Evolutionary conservation across 2,329 filamentous ascomycete genomes (phyloP), one percentile per base, ranked within the genome.

Genomic region (Huntiella decipiens): DNA sequence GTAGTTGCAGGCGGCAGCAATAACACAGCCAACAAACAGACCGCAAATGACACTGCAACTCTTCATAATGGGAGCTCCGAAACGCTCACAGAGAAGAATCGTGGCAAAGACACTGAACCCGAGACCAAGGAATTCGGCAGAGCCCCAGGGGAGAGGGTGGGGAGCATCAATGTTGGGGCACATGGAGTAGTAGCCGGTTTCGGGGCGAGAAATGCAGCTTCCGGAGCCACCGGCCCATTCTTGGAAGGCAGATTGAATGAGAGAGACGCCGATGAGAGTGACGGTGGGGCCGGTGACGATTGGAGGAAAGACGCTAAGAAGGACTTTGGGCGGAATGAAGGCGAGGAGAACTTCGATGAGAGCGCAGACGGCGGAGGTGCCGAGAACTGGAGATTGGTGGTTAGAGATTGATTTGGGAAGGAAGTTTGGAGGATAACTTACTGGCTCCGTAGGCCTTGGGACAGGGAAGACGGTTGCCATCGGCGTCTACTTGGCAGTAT

Each of bases 31-130:
- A 1, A 79, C 57, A 0, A 85, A 68, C 4, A 87, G 67, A 11
- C 83, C 82, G 47, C 85, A 67, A 37, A 87, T 74, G 31, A 88
- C 82, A 28, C 78, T 77, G 5, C 75, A 80, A 2, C 77, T 82
- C 57, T 87, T 87, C 80, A 91, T 87, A 52, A 91, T 80, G 0
- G 84, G 83, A 0, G 81, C 72, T 1, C 84, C 84, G 54, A 87
- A 86, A 8, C 82, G 73, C 60, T 91, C 83, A 57, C 80, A 83
- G 10, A 88, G 57, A 50, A 91, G 78, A 56, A 91, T 88, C 22
- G 79, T 81, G 38, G 80, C 53, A 56, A 88, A 88, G 33, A 87
- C 83, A 38, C 75, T 75, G 63, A 91, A 87, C 0, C 83, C 83
- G 2, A 91, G 70, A 10, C 70, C 83, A 4, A 91, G 73, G 53